Base-by-base conservation (phyloP, 768 basidiomycete genomes). In the Termitomyces eurrhizus region DNA sequence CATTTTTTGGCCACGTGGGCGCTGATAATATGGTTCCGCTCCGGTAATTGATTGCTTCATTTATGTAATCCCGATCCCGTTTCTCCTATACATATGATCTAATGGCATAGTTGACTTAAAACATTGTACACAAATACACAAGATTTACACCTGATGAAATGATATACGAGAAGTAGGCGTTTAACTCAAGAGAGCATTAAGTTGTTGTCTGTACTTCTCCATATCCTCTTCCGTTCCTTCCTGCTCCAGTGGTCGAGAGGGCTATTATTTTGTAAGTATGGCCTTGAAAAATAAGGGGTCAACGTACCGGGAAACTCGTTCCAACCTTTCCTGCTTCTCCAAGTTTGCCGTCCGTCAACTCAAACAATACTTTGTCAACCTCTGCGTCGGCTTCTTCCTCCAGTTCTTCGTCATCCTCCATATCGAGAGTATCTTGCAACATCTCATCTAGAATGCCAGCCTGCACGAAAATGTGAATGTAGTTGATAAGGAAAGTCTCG, bases 371-470 rank as follows among this genome's bases (percentile, higher is more conserved):
- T 71, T 95, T 97, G 70, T 99, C 97, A 11, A 99, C 93, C 71
- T 99, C 97, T 12, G 86, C 93, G 67, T 98, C 95, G 4, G 97
- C 97, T 74, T 99, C 97, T 65, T 95, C 95, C 68, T 94, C 92
- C 35, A 98, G 73, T 66, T 95, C 96, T 64, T 96, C 95, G 48
- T 97, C 95, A 52, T 96, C 94, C 4, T 95, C 93, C 73, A 94
- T 79, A 51, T 94, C 89, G 29, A 99, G 77, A 48, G 87, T 92
- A 67, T 97, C 95, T 62, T 95, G 94, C 56, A 99, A 76, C 97
- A 98, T 98, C 72, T 99, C 97, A 66, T 94, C 92, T 85, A 98
- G 87, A 63, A 99, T 92, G 2, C 97, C 97, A 37, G 95, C 94
- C 95, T 98, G 65, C 46, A 13, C n/a, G 4, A 57, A 21, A 53